phyloP scores from a whole-genome alignment of 2,329 filamentous ascomycete species.

The Colletotrichum sp. region DNA sequence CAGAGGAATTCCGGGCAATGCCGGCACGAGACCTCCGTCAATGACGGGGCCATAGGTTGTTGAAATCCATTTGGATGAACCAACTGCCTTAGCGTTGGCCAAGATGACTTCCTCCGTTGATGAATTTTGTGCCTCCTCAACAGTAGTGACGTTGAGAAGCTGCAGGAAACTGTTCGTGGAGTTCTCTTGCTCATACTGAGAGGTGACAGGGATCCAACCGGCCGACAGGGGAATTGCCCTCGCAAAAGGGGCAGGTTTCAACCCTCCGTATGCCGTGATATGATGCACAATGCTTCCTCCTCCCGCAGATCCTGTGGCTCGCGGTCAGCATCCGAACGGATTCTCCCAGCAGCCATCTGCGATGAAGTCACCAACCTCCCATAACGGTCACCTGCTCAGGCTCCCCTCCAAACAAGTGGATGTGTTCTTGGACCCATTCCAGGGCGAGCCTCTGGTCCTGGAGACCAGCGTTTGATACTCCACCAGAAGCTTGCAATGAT shows the following conservation, averaged over 20 bases:
- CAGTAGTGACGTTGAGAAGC: background rate
- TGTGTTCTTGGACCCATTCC: conserved; percentile 51
- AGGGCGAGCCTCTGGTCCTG: conserved; percentile 46
- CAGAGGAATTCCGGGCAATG: conserved; percentile 10
- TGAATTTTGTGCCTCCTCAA: conserved; percentile 1
- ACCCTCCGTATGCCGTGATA: conserved; percentile 18
- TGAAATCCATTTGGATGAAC: background rate
- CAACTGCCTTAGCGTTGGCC: background rate
- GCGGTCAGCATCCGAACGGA: background rate
- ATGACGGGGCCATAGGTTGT: conserved; percentile 12
- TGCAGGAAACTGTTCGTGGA: background rate
- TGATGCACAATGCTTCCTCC: conserved; percentile 21
- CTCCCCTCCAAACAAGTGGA: conserved; percentile 49
- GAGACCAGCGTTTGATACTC: conserved; percentile 40
- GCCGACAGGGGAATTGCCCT: conserved; percentile 16
- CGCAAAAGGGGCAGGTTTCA: conserved; percentile 8
- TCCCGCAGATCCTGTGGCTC: conserved; percentile 35
- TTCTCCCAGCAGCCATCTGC: background rate
- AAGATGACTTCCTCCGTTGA: background rate
- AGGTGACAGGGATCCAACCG: background rate
- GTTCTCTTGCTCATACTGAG: background rate
- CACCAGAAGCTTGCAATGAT: conserved; percentile 36
- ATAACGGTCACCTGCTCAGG: conserved; percentile 45
- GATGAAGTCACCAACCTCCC: conserved; percentile 28
- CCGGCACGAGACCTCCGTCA: conserved; percentile 14